Evolutionary conservation across 371 early-diverging fungal genomes (phyloP).

Genomic region (Circinella minor): DNA sequence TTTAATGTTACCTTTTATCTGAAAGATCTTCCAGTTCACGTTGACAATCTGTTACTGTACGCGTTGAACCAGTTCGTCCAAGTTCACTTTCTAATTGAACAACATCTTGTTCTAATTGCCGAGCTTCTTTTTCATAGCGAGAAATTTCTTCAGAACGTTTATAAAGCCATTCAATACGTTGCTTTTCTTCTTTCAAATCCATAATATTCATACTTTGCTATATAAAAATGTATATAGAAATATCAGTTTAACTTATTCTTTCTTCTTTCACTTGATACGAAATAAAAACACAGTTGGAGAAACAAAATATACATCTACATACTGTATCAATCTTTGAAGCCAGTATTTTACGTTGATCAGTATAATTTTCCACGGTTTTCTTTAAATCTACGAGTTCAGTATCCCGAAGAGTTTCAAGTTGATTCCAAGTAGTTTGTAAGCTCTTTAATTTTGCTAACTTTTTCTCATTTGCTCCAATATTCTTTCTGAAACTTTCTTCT

Average conservation of each 20-base stretch:
- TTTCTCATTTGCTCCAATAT: constrained; percentile 7
- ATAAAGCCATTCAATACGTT: constrained; percentile 24
- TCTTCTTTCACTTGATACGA: background rate
- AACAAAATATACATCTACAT: background rate
- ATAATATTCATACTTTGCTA: constrained; percentile 26
- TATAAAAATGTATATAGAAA: background rate
- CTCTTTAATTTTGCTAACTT: constrained; percentile 40
- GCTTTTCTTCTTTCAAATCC: constrained; percentile 24
- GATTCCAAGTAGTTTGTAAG: constrained; percentile 50
- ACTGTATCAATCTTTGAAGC: constrained; percentile 15
- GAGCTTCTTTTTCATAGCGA: constrained; percentile 42
- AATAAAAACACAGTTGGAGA: background rate
- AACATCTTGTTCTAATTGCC: constrained; percentile 46
- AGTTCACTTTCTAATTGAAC: constrained; percentile 61
- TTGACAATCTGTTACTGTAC: constrained; percentile 73
- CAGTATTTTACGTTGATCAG: constrained; percentile 32
- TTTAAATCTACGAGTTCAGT: constrained; percentile 27
- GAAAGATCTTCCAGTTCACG: constrained; percentile 59
- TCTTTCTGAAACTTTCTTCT: constrained; percentile 33
- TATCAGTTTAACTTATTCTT: background rate
- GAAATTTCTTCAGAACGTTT: constrained; percentile 45
- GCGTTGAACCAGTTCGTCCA: constrained; percentile 59
- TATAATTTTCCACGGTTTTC: constrained; percentile 49
- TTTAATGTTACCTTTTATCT: constrained; percentile 42
- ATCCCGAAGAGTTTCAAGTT: constrained; percentile 32